Conservation (phyloP, 352 stramenopile species). For the Phytophthora cactorum region DNA sequence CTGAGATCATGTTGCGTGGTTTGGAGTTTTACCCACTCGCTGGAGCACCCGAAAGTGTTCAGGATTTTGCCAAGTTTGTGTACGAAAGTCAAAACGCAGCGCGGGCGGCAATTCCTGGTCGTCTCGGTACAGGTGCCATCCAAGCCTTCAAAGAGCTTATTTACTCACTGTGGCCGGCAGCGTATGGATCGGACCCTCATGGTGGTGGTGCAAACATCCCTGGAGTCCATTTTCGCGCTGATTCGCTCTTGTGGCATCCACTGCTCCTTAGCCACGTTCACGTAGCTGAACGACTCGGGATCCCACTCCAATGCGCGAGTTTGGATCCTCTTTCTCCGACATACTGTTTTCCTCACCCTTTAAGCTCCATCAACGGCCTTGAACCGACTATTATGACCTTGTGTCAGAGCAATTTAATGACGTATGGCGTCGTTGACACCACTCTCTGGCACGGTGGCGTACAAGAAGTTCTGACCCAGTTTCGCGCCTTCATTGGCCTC, state of each 20-base stretch:
- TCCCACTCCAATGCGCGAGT: conserved; percentile 53
- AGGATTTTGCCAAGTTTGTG: conserved; percentile 31
- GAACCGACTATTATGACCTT: conserved; percentile 38
- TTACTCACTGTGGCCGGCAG: conserved; percentile 49
- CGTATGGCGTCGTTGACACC: conserved; percentile 36
- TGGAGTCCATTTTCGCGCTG: conserved; percentile 47
- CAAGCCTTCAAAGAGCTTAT: conserved; percentile 49
- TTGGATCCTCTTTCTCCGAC: conserved; percentile 49
- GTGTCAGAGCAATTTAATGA: conserved; percentile 45
- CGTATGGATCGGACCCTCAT: conserved; percentile 50
- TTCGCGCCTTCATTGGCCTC: conserved; percentile 53
- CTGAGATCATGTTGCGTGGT: conserved; percentile 51
- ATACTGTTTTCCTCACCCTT: conserved; percentile 47
- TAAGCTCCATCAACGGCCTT: conserved; percentile 32
- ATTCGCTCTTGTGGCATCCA: conserved; percentile 52
- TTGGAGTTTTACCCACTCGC: conserved; percentile 59
- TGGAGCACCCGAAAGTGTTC: conserved; percentile 33
- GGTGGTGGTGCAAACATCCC: conserved; percentile 29
- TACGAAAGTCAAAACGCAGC: conserved; percentile 31
- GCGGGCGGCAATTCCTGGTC: conserved; percentile 19
- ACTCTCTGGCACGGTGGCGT: conserved; percentile 40
- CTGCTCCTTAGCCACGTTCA: conserved; percentile 54
- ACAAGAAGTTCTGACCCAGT: conserved; percentile 45
- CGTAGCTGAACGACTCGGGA: conserved; percentile 55
- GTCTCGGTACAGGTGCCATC: conserved; percentile 25